phyloP scores from a whole-genome alignment of 345 rosid species.

The Lagerstroemia speciosa region DNA sequence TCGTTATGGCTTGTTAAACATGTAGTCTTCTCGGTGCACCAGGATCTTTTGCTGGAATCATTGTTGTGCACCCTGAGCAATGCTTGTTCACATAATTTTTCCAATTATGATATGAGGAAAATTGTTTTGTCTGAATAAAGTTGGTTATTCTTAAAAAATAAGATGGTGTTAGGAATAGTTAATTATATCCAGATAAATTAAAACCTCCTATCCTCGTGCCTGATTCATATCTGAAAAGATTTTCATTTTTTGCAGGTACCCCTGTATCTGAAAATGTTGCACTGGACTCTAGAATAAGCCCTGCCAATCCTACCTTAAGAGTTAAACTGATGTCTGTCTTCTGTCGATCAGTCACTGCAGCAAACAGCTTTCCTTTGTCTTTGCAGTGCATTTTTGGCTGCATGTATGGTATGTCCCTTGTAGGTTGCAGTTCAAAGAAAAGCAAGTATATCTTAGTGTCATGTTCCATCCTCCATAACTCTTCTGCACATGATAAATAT shows the following conservation, averaged over 20 bases:
- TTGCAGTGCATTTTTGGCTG: slow-evolving; percentile 96
- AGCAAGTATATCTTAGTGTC: neutral
- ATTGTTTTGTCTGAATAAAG: too few species aligned
- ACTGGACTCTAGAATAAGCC: slow-evolving; percentile 54
- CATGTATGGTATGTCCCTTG: slow-evolving; percentile 56
- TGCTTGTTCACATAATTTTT: neutral
- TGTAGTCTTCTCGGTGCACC: neutral
- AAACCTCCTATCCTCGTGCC: neutral
- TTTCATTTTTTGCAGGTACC: slow-evolving; percentile 44
- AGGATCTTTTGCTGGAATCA: neutral
- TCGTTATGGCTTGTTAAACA: neutral
- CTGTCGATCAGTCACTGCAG: slow-evolving; percentile 74
- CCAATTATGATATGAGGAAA: neutral
- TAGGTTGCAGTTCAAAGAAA: neutral
- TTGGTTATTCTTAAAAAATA: neutral
- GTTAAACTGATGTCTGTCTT: slow-evolving; percentile 65
- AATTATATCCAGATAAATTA: neutral
- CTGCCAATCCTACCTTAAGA: slow-evolving; percentile 65
- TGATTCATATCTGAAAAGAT: slow-evolving; percentile 2
- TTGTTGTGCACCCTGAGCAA: neutral
- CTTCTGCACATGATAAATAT: neutral
- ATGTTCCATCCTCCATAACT: neutral
- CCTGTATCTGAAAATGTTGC: slow-evolving; percentile 45
- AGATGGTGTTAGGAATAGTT: neutral
- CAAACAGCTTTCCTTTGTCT: slow-evolving; percentile 86